Base-by-base conservation (phyloP, 1,139 yeast genomes). In the Yamadazyma sp. region DNA sequence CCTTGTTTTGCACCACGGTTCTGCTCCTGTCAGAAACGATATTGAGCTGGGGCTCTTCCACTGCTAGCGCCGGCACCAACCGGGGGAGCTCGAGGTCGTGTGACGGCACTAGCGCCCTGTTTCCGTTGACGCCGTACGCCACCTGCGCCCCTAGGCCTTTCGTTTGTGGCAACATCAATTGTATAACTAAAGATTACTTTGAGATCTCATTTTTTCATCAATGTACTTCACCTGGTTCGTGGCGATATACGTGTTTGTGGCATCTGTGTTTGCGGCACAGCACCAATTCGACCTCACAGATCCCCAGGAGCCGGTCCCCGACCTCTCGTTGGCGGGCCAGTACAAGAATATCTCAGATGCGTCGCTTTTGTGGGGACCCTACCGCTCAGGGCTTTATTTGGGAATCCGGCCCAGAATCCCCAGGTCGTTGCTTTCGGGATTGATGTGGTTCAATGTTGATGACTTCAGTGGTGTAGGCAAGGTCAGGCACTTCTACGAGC, bases 401-500 rank as follows among this genome's bases (percentile, higher is more conserved):
- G 97, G 98, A 1, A 63, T 92, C 31, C 72, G 92, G 35, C 96
- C 98, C 2, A 67, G 90, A 34, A 56, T 81, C 34, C 85, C 96
- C n/a, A 69, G 81, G 32, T 85, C 96, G 1, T 68, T 92, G 35
- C 57, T 86, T 44, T 71, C 89, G 9, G 98, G 98, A 0, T 62
- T 90, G 23, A 80, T 92, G 82, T 92, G 98, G 98, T 87, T 81
- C 64, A 82, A 82, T 50, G 73, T 79, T 6, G 84, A 86, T 44
- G 64, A 69, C 28, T 72, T 75, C 45, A 59, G 64, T n/a, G 83
- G 85, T 1, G 54, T 86, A n/a, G 65, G 66, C 4, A 67, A 70
- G 17, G 57, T 85, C n/a, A 78, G 96, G 50, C 97, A 92, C 59
- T 73, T 78, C 40, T 88, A 90, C 52, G 92, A 86, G 44, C 90